These are phyloP conservation scores for Leishmania tropica DNA, from an alignment of 208 protist species.

Conservation along the genomic window DNA sequence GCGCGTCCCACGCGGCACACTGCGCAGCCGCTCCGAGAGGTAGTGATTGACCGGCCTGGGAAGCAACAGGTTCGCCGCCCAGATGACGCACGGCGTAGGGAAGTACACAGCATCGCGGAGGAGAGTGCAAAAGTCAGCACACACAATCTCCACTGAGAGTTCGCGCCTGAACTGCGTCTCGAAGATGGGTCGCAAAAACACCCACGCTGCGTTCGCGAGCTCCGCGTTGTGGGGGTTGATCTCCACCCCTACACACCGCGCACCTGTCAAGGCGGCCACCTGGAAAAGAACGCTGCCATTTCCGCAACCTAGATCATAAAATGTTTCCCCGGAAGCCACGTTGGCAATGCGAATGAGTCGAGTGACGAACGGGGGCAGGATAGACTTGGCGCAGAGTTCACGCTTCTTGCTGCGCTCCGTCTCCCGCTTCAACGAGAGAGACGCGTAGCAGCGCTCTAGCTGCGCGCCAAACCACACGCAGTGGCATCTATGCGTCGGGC, in stretches of 20 bases:
- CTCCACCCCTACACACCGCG: conserved; percentile 79
- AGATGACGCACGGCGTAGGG: conserved; percentile 51
- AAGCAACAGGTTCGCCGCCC: conserved; percentile 79
- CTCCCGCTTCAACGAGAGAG: conserved; percentile 52
- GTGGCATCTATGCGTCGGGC: conserved; percentile 39
- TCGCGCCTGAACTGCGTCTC: conserved; percentile 41
- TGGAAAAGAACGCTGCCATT: conserved; percentile 91
- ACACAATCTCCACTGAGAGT: conserved; percentile 68
- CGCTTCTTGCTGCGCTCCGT: conserved; percentile 44
- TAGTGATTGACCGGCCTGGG: conserved; percentile 74
- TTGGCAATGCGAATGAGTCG: conserved; percentile 52
- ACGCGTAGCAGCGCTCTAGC: conserved; percentile 54
- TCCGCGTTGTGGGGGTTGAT: conserved; percentile 69
- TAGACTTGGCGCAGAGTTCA: conserved; percentile 87
- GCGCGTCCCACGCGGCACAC: conserved; percentile 50
- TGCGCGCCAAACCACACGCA: conserved; percentile 50
- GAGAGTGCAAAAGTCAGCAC: conserved; percentile 67
- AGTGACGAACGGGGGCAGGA: conserved; percentile 79
- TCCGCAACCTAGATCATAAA: conserved; percentile 86
- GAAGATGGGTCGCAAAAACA: conserved; percentile 44
- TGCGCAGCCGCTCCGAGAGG: conserved; percentile 68
- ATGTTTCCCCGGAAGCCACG: conserved; percentile 45
- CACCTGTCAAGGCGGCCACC: conserved; percentile 72
- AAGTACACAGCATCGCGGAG: conserved; percentile 43
- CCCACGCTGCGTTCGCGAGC: conserved; percentile 63